A percentile compares a stretch with the other conserved stretches of the same genome.
Evolutionary conservation across 2,329 filamentous ascomycete genomes (phyloP).

Genomic region (Colletotrichum siamense): DNA sequence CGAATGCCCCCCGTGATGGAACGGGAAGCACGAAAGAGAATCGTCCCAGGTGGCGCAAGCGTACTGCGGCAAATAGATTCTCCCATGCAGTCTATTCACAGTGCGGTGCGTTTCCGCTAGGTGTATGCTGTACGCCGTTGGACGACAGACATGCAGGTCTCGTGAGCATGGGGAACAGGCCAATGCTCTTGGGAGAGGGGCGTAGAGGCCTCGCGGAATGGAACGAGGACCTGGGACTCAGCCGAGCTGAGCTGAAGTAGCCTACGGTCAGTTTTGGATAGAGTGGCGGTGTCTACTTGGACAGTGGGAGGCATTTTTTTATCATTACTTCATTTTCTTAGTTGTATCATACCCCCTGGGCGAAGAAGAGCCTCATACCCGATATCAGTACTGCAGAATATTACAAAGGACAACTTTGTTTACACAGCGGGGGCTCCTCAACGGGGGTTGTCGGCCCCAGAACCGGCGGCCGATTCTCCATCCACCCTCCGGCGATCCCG

Average conservation of each 20-base stretch:
- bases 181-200: not conserved
- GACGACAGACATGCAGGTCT: slow-evolving; percentile 5
- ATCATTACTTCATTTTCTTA: not conserved
- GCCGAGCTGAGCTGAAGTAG: not conserved
- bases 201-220: not conserved
- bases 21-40: not conserved
- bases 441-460: not conserved
- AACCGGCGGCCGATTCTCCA: not conserved
- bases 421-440: not conserved
- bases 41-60: not conserved
- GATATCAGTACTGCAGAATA: not conserved
- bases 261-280: not conserved
- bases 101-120: not conserved
- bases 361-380: not conserved
- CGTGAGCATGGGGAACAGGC: not conserved
- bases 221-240: not conserved
- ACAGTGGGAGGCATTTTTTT: not conserved
- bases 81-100: not conserved
- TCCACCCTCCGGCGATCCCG: not conserved
- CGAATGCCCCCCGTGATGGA: not conserved
- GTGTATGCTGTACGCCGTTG: not conserved
- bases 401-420: not conserved
- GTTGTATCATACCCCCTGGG: not conserved
- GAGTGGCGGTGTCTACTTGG: not conserved
- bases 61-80: not conserved